phyloP scores from a whole-genome alignment of 257 asterid species.

The Leptodermis oblonga region DNA sequence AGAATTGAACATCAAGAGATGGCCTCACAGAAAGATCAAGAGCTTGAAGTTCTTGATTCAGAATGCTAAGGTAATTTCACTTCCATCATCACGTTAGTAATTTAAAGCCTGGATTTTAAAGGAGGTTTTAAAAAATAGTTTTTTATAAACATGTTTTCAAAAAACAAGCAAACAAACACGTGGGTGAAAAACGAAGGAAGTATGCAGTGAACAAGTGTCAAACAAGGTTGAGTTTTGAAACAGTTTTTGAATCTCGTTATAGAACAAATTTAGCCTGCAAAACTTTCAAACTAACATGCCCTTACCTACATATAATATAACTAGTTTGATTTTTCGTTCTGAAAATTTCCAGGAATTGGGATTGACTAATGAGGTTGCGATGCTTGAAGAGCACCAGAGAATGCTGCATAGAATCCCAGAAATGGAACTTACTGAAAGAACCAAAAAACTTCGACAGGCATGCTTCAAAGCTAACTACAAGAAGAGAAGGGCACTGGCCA shows the following conservation, averaged over 20 bases:
- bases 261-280: too few species aligned
- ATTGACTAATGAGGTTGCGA: slow-evolving; percentile 49
- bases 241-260: too few species aligned
- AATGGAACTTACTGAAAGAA: slow-evolving; percentile 71
- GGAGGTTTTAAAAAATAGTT: too few species aligned
- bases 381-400: slow-evolving; percentile 73
- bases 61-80: slow-evolving; percentile 52
- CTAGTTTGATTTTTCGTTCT: not conserved
- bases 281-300: too few species aligned
- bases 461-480: slow-evolving; percentile 94
- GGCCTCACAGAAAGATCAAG: slow-evolving; percentile 94
- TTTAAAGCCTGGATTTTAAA: too few species aligned
- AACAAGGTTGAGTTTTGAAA: too few species aligned
- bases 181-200: too few species aligned
- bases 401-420: slow-evolving; percentile 61
- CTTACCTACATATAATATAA: too few species aligned
- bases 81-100: not conserved
- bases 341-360: slow-evolving; percentile 57
- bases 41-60: slow-evolving; percentile 76
- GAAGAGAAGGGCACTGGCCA: slow-evolving; percentile 54
- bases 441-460: slow-evolving; percentile 79
- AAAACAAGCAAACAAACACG: too few species aligned
- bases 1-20: slow-evolving; percentile 60
- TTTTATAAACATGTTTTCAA: too few species aligned
- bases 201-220: too few species aligned